Evolutionary conservation across 1,284 basidiomycete species (phyloP).

Genomic region (Cutaneotrichosporon cutaneum): DNA sequence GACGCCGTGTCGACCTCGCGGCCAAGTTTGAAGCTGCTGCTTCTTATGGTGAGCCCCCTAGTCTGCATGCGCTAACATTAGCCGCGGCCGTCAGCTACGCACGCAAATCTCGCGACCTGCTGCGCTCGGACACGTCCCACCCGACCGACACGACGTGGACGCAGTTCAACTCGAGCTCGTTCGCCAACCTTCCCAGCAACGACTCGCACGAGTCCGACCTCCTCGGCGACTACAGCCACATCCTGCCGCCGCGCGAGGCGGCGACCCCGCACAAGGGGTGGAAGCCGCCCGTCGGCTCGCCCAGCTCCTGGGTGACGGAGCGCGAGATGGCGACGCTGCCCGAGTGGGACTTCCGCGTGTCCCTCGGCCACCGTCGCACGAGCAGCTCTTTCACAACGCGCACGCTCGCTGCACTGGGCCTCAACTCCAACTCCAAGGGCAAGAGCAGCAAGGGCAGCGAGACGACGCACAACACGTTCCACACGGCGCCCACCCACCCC

Average conservation of each 20-base stretch:
- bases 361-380: background rate
- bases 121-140: background rate
- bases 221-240: background rate
- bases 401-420: background rate
- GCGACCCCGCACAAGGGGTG: background rate
- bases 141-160: background rate
- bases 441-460: background rate
- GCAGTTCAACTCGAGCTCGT: background rate
- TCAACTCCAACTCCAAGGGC: background rate
- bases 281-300: conserved; percentile 4
- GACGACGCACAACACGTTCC: background rate
- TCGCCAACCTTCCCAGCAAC: background rate
- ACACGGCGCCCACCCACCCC: background rate
- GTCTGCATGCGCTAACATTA: background rate
- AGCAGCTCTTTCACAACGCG: background rate
- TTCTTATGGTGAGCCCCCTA: background rate
- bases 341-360: conserved; percentile 17
- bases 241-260: conserved; percentile 2
- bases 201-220: background rate
- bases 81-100: conserved; percentile 1
- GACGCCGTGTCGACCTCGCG: background rate
- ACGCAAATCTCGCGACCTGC: background rate
- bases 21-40: conserved; percentile 1
- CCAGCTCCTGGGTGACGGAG: conserved; percentile 14
- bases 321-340: conserved; percentile 4